phyloP scores from a whole-genome alignment of 2,329 filamentous ascomycete species.

The Cadophora malorum region DNA sequence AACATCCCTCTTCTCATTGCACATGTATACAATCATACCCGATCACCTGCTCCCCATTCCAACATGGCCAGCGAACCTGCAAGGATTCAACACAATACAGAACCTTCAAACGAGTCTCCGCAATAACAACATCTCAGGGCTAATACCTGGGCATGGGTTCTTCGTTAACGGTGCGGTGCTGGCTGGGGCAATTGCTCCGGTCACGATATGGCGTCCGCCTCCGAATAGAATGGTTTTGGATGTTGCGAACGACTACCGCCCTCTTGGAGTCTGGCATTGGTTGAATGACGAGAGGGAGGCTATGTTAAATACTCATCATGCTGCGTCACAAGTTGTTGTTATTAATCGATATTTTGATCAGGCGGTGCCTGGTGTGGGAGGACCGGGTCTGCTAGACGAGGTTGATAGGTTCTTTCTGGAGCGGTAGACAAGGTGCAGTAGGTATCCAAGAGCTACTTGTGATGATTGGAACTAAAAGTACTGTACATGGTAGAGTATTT shows the following conservation, averaged over 20 bases:
- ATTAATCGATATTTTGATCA: neutral
- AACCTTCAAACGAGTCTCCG: neutral
- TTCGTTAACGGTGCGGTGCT: neutral
- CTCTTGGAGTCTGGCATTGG: neutral
- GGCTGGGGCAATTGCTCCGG: neutral
- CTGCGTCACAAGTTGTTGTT: neutral
- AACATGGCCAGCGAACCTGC: neutral
- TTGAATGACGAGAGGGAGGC: neutral
- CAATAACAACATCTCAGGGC: neutral
- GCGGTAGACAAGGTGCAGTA: neutral
- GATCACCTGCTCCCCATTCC: neutral
- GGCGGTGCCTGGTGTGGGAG: neutral
- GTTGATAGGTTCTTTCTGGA: neutral
- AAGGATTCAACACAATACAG: neutral
- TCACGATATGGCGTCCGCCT: neutral
- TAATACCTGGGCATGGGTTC: neutral
- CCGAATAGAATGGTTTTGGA: neutral
- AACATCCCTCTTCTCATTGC: neutral
- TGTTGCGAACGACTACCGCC: neutral
- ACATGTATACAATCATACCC: neutral
- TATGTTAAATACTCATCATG: neutral
- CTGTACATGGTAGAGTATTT: no score
- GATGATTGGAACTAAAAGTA: no score
- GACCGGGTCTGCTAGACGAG: neutral
- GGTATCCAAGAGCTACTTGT: no score